Evolutionary conservation across 2,329 filamentous ascomycete genomes (phyloP), one percentile per base, ranked within the genome.

Genomic region (Penicillium psychrosexuale): DNA sequence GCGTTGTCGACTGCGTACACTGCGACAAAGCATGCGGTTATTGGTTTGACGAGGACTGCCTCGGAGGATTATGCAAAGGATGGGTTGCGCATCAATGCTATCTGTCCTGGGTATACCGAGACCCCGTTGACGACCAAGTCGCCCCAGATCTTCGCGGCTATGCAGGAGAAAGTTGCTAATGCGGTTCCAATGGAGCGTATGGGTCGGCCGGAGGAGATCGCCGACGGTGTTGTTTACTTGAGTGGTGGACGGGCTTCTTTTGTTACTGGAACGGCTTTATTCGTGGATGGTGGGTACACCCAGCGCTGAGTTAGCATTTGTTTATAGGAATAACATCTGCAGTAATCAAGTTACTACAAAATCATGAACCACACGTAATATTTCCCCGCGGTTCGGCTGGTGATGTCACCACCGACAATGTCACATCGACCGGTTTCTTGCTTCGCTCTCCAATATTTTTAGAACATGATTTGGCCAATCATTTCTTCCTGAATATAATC

Each of bases 81-180:
- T 1, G 75, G 77, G 2, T 0, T 61, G 62, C 38, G 66, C 60
- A 82, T 91, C 67, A 96, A 96, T 72, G 88, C 90, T 44, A 82
- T 96, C 58, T 95, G 91, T 72, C 91, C 91, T 0, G 91, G 91
- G 2, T 78, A 96, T 48, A 91, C 94, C 63, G 90, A 96, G 78
- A 96, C 91, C 24, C 90, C 68, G 0, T 64, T 70, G 59, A 71
- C 67, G 12, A 62, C 60, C 17, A 66, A 67, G 51, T 62, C 61
- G 11, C 60, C 61, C 9, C 48, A 61, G 39, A 62, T 64, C 0
- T 22, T 69, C 5, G 58, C 69, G 33, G 70, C 66, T 0, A 72
- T 71, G 48, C 46, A 62, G 24, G 63, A 68, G 51, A 55, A 55
- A 24, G 51, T 62, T 19, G 48, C 42, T 5, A 59, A 51, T 17